Conservation (phyloP, 139 green algal species). For the Closterium sp. region DNA sequence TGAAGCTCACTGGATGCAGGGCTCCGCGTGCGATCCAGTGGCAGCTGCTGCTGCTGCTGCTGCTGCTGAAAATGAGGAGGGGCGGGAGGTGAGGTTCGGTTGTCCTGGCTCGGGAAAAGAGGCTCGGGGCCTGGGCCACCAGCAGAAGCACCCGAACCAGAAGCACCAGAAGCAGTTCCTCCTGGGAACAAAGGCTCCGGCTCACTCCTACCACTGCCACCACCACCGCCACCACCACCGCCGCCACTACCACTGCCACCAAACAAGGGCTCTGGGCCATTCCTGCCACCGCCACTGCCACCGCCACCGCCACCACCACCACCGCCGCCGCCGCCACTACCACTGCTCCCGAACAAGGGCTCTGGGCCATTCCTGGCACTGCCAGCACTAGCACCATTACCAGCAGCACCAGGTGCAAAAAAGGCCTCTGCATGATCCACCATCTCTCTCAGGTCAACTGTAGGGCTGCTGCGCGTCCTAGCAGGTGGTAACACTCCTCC, state of each 20-base stretch:
- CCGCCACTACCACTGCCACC: neutral
- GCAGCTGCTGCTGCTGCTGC: neutral
- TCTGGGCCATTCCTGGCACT: neutral
- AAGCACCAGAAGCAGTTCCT: neutral
- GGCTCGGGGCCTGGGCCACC: neutral
- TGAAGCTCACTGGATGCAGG: neutral
- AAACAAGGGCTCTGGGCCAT: neutral
- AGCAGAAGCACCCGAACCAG: neutral
- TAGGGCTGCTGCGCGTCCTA: neutral
- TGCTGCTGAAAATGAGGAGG: neutral
- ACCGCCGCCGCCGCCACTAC: neutral
- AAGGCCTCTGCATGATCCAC: neutral
- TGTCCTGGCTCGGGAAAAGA: neutral
- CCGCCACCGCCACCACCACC: neutral
- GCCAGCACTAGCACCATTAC: neutral
- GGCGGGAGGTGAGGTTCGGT: neutral
- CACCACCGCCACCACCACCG: neutral
- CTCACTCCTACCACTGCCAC: neutral
- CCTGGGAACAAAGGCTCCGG: neutral
- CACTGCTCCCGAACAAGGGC: no score
- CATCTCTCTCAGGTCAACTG: neutral
- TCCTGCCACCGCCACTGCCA: no score
- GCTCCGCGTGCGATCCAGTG: neutral
- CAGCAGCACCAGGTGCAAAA: neutral
- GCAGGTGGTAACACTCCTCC: neutral